phyloP scores from a whole-genome alignment of 768 basidiomycete species.

The Zangia roseola region DNA sequence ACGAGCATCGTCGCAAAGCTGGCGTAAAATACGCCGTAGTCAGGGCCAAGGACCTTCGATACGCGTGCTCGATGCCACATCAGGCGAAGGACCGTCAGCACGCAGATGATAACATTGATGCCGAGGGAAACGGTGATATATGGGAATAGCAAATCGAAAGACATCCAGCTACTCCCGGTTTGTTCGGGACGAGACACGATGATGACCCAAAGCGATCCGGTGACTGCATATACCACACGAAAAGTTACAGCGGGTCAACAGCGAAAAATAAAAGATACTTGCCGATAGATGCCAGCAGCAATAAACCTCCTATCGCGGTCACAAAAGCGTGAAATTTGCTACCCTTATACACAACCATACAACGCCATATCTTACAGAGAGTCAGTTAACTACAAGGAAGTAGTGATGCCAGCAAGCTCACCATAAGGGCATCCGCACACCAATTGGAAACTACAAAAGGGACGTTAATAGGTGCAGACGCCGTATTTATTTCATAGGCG shows the following conservation, averaged over 20 bases:
- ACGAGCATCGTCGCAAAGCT: constrained; percentile 34
- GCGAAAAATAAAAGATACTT: not conserved
- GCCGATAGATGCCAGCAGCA: constrained; percentile 28
- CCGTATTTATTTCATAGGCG: constrained; percentile 21
- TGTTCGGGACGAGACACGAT: constrained; percentile 26
- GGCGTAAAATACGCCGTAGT: constrained; percentile 26
- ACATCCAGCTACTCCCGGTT: constrained; percentile 27
- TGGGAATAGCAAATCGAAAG: constrained; percentile 34
- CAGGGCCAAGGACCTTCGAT: constrained; percentile 25
- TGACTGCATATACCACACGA: constrained; percentile 14
- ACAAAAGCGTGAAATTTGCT: constrained; percentile 20
- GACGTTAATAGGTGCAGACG: constrained; percentile 26
- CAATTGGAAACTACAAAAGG: constrained; percentile 33
- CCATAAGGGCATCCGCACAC: constrained; percentile 33
- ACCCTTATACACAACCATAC: constrained; percentile 31
- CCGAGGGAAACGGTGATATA: constrained; percentile 33
- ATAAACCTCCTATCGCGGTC: constrained; percentile 13
- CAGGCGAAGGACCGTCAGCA: constrained; percentile 32
- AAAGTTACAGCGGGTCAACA: not conserved
- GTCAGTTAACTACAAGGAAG: not conserved
- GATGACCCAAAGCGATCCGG: constrained; percentile 29
- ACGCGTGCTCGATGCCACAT: constrained; percentile 28
- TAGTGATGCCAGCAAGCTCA: constrained; percentile 1
- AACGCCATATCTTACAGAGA: constrained; percentile 30
- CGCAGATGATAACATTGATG: constrained; percentile 32